Conservation (phyloP, 352 stramenopile species). For the Plasmopara viticola region DNA sequence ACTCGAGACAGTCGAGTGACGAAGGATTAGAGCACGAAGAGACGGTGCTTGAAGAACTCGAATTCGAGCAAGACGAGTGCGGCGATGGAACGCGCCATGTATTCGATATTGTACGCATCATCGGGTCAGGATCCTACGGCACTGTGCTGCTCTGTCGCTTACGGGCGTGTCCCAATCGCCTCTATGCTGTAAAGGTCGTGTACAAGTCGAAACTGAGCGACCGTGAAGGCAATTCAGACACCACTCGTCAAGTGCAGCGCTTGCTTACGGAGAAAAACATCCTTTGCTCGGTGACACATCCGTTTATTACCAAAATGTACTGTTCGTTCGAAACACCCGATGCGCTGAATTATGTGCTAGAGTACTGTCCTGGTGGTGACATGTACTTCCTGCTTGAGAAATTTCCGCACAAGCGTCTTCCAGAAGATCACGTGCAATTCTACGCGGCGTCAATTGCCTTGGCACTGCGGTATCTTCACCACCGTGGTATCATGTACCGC, state of each 20-base stretch:
- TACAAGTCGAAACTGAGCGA: slow-evolving; percentile 59
- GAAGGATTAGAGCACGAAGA: slow-evolving; percentile 26
- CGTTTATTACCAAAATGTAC: slow-evolving; percentile 97
- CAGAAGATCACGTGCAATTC: slow-evolving; percentile 90
- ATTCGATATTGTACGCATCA: slow-evolving; percentile 71
- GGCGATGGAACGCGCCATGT: slow-evolving; percentile 26
- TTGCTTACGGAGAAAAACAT: slow-evolving; percentile 97
- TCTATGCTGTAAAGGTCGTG: slow-evolving; percentile 74
- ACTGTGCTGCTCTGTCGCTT: slow-evolving; percentile 63
- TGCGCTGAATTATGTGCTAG: slow-evolving; percentile 97
- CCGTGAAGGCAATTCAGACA: slow-evolving; percentile 22
- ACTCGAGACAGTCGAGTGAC: slow-evolving; percentile 21
- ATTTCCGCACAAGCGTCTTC: slow-evolving; percentile 89
- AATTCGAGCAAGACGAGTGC: slow-evolving; percentile 12
- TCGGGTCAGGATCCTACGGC: slow-evolving; percentile 70
- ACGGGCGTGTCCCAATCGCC: slow-evolving; percentile 28
- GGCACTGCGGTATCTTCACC: slow-evolving; percentile 88
- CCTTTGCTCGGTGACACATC: slow-evolving; percentile 91
- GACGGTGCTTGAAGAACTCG: slow-evolving; percentile 12
- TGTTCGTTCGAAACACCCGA: slow-evolving; percentile 87
- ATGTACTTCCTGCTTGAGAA: slow-evolving; percentile 92
- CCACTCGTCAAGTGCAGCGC: slow-evolving; percentile 42
- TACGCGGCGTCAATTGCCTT: slow-evolving; percentile 96
- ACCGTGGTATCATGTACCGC: slow-evolving; percentile 76
- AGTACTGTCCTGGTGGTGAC: slow-evolving; percentile 97